These are phyloP conservation scores for Sphagnurus paluster DNA, from an alignment of 1,284 basidiomycete species.

Conservation along the genomic window DNA sequence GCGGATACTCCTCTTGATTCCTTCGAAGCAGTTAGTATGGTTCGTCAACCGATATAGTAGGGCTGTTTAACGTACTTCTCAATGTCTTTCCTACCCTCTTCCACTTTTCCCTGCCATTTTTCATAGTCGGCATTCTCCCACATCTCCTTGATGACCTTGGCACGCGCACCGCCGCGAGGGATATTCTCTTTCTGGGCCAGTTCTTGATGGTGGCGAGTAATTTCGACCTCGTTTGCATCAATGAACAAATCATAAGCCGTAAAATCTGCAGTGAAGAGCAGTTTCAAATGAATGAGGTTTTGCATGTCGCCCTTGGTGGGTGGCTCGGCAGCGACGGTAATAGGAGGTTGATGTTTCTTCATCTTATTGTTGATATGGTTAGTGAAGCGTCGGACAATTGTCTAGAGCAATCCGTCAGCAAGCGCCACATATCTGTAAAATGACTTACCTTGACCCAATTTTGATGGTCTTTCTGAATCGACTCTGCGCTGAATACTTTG, in stretches of 20 bases:
- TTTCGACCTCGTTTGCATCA: neutral
- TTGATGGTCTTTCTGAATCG: too few species aligned
- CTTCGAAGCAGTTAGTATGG: neutral
- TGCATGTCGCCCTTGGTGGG: neutral
- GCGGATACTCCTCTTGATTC: neutral
- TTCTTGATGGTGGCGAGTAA: neutral
- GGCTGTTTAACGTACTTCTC: neutral
- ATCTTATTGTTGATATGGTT: neutral
- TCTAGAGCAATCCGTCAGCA: neutral
- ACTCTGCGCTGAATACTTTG: too few species aligned
- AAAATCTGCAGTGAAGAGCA: neutral
- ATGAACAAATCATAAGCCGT: neutral
- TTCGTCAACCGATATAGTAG: neutral
- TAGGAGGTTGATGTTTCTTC: neutral
- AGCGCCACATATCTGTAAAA: neutral
- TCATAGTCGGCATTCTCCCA: neutral
- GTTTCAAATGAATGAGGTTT: neutral
- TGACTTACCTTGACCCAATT: too few species aligned
- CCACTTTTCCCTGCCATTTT: neutral
- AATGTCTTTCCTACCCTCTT: neutral
- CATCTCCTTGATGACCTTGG: neutral
- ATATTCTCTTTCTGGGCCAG: neutral
- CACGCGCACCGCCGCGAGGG: neutral
- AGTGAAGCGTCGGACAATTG: neutral
- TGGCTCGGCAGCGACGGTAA: neutral